These are phyloP conservation scores for Schizonepeta tenuifolia DNA, from an alignment of 257 asterid genomes.

Conservation along the genomic window DNA sequence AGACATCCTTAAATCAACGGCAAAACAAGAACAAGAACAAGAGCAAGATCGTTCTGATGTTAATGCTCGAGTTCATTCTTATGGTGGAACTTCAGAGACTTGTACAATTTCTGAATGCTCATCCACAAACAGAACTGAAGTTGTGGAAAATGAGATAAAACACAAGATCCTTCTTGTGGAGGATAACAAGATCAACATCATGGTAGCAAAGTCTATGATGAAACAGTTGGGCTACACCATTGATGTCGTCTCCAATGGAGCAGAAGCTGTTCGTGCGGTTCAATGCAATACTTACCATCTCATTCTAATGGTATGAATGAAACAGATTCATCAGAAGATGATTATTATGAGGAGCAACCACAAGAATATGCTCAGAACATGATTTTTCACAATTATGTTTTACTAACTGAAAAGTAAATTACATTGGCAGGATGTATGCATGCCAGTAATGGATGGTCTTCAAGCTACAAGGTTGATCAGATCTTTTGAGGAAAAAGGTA, in stretches of 20 bases:
- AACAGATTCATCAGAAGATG: background rate
- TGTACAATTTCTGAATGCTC: constrained; percentile 46
- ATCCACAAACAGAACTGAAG: constrained; percentile 44
- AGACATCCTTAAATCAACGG: constrained; percentile 32
- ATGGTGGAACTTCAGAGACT: constrained; percentile 35
- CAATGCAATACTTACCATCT: constrained; percentile 60
- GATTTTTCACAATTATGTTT: background rate
- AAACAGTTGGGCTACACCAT: constrained; percentile 74
- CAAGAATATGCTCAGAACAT: too few relatives aligned
- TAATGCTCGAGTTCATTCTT: constrained; percentile 31
- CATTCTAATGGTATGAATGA: constrained; percentile 71
- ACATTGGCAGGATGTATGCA: constrained; percentile 75
- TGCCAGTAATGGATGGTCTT: constrained; percentile 96
- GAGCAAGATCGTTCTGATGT: constrained; percentile 11
- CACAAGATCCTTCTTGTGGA: constrained; percentile 91
- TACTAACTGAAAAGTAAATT: background rate
- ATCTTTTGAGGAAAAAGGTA: constrained; percentile 82
- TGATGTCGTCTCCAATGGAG: constrained; percentile 70
- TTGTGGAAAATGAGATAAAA: constrained; percentile 32
- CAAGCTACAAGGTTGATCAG: constrained; percentile 83
- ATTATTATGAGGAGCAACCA: too few relatives aligned
- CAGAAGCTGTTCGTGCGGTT: constrained; percentile 76
- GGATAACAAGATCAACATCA: constrained; percentile 79
- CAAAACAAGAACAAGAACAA: background rate
- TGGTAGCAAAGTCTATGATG: constrained; percentile 87